phyloP scores from a whole-genome alignment of 352 stramenopile species.

The Globisporangium orthogonon region DNA sequence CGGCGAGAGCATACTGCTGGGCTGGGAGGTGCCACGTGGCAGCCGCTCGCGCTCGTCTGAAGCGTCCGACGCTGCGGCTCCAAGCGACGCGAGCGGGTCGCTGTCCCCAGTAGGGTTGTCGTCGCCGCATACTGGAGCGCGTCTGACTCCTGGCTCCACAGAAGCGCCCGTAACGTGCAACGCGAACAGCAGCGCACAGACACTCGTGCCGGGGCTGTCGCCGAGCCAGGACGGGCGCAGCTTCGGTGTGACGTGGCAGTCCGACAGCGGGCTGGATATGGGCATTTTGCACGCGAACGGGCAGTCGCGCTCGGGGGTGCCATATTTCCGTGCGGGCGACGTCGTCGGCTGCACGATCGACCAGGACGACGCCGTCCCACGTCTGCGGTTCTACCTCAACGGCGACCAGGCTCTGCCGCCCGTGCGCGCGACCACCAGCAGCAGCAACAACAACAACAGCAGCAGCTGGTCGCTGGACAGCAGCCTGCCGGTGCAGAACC shows the following conservation, averaged over 20 bases:
- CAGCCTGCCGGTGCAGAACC: conserved; percentile 42
- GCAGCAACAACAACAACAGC: conserved; percentile 1
- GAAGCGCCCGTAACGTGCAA: neutral
- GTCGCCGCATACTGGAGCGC: too few species aligned
- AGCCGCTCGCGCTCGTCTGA: neutral
- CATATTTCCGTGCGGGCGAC: conserved; percentile 60
- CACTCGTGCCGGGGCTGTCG: conserved; percentile 54
- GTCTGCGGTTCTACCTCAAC: conserved; percentile 73
- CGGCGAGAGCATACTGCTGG: conserved; percentile 67
- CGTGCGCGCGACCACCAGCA: neutral
- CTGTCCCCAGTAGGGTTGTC: too few species aligned
- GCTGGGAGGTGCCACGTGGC: conserved; percentile 62
- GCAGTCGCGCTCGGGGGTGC: conserved; percentile 52
- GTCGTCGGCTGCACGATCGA: conserved; percentile 72
- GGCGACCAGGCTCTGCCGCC: conserved; percentile 53
- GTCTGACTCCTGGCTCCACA: neutral
- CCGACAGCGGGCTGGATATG: conserved; percentile 65
- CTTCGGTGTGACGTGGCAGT: conserved; percentile 73
- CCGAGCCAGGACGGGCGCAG: conserved; percentile 41
- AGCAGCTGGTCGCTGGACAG: conserved; percentile 10
- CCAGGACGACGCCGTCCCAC: conserved; percentile 59
- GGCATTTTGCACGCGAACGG: conserved; percentile 70
- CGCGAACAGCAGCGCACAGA: neutral
- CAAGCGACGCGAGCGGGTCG: too few species aligned
- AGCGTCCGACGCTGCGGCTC: neutral